phyloP scores from a whole-genome alignment of 768 basidiomycete species.

The Trametopsis cervina region DNA sequence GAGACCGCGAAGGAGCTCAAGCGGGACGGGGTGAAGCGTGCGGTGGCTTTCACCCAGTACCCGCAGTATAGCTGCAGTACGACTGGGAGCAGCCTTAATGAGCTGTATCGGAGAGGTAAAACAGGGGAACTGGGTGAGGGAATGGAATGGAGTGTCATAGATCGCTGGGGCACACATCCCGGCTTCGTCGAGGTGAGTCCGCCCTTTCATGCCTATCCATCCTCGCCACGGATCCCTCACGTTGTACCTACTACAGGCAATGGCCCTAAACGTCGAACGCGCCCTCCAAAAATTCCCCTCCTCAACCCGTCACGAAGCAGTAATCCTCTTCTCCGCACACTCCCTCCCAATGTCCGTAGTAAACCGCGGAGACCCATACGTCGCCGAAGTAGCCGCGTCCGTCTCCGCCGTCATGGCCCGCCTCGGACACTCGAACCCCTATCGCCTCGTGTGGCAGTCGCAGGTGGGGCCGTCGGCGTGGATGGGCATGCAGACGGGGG shows the following conservation, averaged over 20 bases:
- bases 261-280: slow-evolving; percentile 81
- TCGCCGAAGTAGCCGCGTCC: slow-evolving; percentile 90
- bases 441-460: slow-evolving; percentile 95
- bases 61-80: slow-evolving; percentile 99
- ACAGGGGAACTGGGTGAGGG: slow-evolving; percentile 51
- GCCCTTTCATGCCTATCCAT: background rate
- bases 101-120: slow-evolving; percentile 66
- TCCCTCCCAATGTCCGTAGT: slow-evolving; percentile 97
- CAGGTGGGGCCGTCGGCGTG: slow-evolving; percentile 96
- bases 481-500: slow-evolving; percentile 96
- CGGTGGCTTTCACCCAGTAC: slow-evolving; percentile 96
- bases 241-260: slow-evolving; percentile 50
- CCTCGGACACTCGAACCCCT: slow-evolving; percentile 74
- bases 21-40: slow-evolving; percentile 84
- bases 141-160: slow-evolving; percentile 95
- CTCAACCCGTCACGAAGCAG: slow-evolving; percentile 62
- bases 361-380: slow-evolving; percentile 97
- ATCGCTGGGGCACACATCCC: slow-evolving; percentile 94
- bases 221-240: background rate
- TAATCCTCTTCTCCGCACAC: slow-evolving; percentile 94
- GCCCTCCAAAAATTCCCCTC: slow-evolving; percentile 75
- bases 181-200: slow-evolving; percentile 84
- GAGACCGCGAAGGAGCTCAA: slow-evolving; percentile 79
- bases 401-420: slow-evolving; percentile 92
- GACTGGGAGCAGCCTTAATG: slow-evolving; percentile 95